phyloP scores from a whole-genome alignment of 2,329 filamentous ascomycete genomes.

The Alternaria ventricosa region DNA sequence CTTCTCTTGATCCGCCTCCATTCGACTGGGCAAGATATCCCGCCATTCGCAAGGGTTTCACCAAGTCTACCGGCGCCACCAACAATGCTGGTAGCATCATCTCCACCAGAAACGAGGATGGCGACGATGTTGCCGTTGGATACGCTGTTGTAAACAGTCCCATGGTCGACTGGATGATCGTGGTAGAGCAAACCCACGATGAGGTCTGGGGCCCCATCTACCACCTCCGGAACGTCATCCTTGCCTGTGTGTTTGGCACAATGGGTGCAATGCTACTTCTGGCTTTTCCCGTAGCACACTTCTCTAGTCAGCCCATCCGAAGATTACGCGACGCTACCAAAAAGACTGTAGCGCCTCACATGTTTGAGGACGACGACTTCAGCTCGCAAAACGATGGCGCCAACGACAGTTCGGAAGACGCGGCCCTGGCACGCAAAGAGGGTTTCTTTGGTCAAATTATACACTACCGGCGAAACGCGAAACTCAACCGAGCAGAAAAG shows the following conservation, averaged over 20 bases:
- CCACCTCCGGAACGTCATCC: conserved; percentile 77
- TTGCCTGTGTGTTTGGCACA: conserved; percentile 86
- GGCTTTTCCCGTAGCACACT: conserved; percentile 79
- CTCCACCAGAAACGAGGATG: conserved; percentile 75
- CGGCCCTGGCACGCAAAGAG: conserved; percentile 55
- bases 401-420: conserved; percentile 58
- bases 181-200: conserved; percentile 75
- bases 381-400: conserved; percentile 45
- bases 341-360: conserved; percentile 72
- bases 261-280: conserved; percentile 74
- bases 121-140: conserved; percentile 75
- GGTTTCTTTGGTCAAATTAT: conserved; percentile 52
- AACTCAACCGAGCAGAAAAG: conserved; percentile 44
- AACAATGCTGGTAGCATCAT: conserved; percentile 75
- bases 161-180: conserved; percentile 80
- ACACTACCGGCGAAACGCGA: conserved; percentile 42
- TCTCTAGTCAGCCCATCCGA: conserved; percentile 80
- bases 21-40: conserved; percentile 70
- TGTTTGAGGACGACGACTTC: conserved; percentile 56
- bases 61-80: conserved; percentile 50
- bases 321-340: conserved; percentile 76
- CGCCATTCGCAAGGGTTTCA: conserved; percentile 67
- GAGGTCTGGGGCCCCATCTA: conserved; percentile 81
- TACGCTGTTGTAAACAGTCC: conserved; percentile 72
- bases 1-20: conserved; percentile 28